Percentiles rank a stretch among this genome's conserved stretches.
These are phyloP conservation scores for Botrytis sinoallii DNA, from an alignment of 2,329 filamentous ascomycete genomes.

Conservation along the genomic window DNA sequence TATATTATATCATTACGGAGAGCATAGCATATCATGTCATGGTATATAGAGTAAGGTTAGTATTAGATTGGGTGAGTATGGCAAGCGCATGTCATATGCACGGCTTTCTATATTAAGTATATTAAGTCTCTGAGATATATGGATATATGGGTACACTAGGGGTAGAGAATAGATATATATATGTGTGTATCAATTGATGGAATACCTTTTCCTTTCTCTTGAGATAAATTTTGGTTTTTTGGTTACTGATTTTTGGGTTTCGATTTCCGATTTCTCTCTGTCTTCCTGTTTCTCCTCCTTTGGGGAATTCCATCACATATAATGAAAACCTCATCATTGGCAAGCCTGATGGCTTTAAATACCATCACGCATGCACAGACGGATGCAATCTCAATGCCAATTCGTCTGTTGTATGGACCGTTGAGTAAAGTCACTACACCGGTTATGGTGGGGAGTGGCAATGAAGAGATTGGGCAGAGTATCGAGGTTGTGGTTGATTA, in stretches of 20 bases:
- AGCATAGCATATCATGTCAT: background rate
- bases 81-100: background rate
- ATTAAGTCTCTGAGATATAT: background rate
- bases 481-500: slow-evolving; percentile 18
- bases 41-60: no score
- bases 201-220: background rate
- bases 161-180: background rate
- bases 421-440: background rate
- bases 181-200: background rate
- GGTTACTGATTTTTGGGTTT: background rate
- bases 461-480: background rate
- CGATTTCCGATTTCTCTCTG: no score
- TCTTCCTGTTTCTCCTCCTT: background rate
- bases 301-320: background rate
- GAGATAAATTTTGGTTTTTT: background rate
- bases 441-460: background rate
- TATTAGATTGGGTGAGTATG: no score
- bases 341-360: slow-evolving; percentile 4
- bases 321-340: background rate
- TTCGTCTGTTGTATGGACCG: background rate
- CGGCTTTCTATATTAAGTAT: background rate
- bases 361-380: background rate
- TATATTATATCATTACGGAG: background rate
- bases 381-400: background rate
- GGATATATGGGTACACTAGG: background rate